Evolutionary conservation across 176 grass and related monocot genomes (phyloP).

Genomic region (Triticum monococcum): DNA sequence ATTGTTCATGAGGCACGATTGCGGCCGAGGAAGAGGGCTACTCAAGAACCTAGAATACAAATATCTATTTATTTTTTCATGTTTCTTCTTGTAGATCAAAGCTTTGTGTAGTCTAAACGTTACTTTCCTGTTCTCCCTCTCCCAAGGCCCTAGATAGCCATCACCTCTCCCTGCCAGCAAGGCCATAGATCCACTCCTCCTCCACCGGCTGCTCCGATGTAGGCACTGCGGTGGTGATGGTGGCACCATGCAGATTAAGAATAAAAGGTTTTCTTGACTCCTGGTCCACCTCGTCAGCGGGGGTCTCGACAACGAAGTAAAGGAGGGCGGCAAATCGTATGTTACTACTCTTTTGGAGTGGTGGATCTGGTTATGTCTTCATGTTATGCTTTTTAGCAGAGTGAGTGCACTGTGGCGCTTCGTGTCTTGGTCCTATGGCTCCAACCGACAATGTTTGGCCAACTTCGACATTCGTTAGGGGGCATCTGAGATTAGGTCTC

Average conservation of each 20-base stretch:
- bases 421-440: not conserved
- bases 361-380: not conserved
- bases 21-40: not conserved
- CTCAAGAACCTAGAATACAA: not conserved
- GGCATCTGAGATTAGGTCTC: too few relatives aligned
- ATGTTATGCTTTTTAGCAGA: not conserved
- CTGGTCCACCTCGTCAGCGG: not conserved
- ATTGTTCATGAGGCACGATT: not conserved
- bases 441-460: fast-evolving
- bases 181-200: too few relatives aligned
- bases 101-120: too few relatives aligned
- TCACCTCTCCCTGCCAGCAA: too few relatives aligned
- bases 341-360: not conserved
- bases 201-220: too few relatives aligned
- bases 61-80: not conserved
- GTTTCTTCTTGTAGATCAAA: not conserved
- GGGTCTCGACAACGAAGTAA: not conserved
- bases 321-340: not conserved
- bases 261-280: not conserved
- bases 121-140: too few relatives aligned
- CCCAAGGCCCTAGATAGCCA: too few relatives aligned
- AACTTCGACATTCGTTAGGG: too few relatives aligned
- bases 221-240: not conserved
- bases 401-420: not conserved
- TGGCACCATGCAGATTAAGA: not conserved